These are phyloP conservation scores for Thielaviopsis euricoi DNA, from an alignment of 2,329 filamentous ascomycete species.

Conservation along the genomic window DNA sequence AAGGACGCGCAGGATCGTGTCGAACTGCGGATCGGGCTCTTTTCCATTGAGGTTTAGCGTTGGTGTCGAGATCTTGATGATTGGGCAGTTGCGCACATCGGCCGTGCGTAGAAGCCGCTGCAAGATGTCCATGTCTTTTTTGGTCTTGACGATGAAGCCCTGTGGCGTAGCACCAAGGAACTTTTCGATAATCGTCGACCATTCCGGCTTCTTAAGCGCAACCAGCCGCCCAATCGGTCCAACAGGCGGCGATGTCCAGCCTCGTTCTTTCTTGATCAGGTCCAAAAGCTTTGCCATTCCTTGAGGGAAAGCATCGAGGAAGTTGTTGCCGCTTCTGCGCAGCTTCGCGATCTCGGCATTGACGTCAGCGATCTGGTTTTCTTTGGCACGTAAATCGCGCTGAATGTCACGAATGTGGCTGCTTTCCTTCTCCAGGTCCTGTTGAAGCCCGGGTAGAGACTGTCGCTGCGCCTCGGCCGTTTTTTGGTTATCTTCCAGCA, in stretches of 20 bases:
- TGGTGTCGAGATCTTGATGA: slow-evolving; percentile 46
- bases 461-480: neutral
- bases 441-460: neutral
- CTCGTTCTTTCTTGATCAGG: slow-evolving; percentile 50
- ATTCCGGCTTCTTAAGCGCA: slow-evolving; percentile 59
- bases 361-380: slow-evolving; percentile 15
- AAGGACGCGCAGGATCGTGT: slow-evolving; percentile 66
- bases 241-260: slow-evolving; percentile 57
- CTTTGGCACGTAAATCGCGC: slow-evolving; percentile 7
- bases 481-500: neutral
- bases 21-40: slow-evolving; percentile 56
- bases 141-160: slow-evolving; percentile 67
- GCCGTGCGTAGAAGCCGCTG: slow-evolving; percentile 44
- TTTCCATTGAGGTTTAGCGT: slow-evolving; percentile 43
- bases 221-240: slow-evolving; percentile 73
- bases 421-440: slow-evolving; percentile 3
- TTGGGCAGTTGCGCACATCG: slow-evolving; percentile 31
- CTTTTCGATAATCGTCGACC: slow-evolving; percentile 69
- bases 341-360: slow-evolving; percentile 15
- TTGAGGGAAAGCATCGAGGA: slow-evolving; percentile 46
- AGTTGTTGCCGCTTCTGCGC: slow-evolving; percentile 31
- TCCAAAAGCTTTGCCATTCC: slow-evolving; percentile 47
- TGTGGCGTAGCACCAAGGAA: slow-evolving; percentile 53
- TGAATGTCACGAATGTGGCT: slow-evolving; percentile 17
- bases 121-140: slow-evolving; percentile 56